Conservation (phyloP, 805 yeast genomes). For the Saccharomycopsis oosterbeekiorum region DNA sequence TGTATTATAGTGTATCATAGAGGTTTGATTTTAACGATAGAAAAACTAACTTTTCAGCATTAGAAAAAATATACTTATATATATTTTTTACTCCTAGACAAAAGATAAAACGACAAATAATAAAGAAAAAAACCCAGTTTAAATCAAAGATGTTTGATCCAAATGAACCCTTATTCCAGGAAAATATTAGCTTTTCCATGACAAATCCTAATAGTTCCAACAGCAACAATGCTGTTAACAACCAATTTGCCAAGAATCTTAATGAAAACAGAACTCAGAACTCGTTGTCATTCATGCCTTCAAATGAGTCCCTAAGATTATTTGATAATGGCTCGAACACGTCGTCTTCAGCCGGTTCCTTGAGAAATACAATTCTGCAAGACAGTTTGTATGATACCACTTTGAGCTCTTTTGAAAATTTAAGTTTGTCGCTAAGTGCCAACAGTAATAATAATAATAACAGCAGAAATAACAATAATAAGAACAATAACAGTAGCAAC, state of each 20-base stretch:
- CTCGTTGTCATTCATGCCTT: constrained; percentile 6
- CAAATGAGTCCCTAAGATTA: constrained; percentile 11
- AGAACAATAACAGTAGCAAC: not conserved
- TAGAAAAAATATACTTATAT: too few species aligned
- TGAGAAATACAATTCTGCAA: constrained; percentile 4
- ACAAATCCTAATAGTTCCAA: not conserved
- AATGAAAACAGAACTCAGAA: not conserved
- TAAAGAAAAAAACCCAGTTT: too few species aligned
- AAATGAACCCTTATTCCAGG: not conserved
- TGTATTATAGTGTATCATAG: constrained; percentile 1
- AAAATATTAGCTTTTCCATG: not conserved
- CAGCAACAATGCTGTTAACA: not conserved
- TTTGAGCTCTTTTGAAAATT: not conserved
- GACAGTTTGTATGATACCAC: constrained; percentile 1
- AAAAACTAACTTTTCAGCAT: not conserved
- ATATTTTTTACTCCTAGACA: too few species aligned
- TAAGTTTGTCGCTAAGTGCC: not conserved
- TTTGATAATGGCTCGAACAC: not conserved
- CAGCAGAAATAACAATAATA: not conserved
- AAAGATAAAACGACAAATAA: not conserved
- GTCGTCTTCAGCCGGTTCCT: not conserved
- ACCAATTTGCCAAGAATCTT: not conserved
- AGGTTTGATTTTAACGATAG: not conserved
- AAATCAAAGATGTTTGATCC: not conserved
- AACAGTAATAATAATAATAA: not conserved